Evolutionary conservation across 2,329 filamentous ascomycete genomes (phyloP), one percentile per base, ranked within the genome.

Genomic region (Sclerotiophoma versabilis): DNA sequence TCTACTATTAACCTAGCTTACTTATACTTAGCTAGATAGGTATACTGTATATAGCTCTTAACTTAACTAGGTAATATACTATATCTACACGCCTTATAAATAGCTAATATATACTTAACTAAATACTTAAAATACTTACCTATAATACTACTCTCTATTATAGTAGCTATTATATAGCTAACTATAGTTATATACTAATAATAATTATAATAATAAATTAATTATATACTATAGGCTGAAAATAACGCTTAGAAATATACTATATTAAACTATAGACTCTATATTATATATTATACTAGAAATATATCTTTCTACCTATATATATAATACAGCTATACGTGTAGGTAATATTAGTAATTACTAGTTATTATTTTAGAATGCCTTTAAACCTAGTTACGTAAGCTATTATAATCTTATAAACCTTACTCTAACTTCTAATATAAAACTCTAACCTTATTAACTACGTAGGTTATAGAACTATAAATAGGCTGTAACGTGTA

Each of bases 361-460:
- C 25, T 43, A 30, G 4, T 43, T 30, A 30, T 22, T 23, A 48
- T 38, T 15, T 48, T 39, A 48, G 45, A 48, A 32, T 23, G 23
- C n/a, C 34, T 39, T 27, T 39, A 48, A 32, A 48, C 45, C 45
- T 48, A 32, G 26, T 32, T 32, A 6, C 22, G 2, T 48, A 39
- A 19, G 25, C 8, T 48, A 20, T 39, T 22, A 11, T 11, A 38
- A 32, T 19, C 1, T 46, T 46, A 47, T 22, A 37, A 47, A 29
- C 8, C 22, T 39, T 22, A 48, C 45, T n/a, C 34, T 39, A 38
- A 48, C 34, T 22, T 14, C 39, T 39, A 48, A 48, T 39, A 48
- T 32, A 39, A 48, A 48, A 48, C 45, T 23, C 33, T 48, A 48
- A 48, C 11, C 39, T 5, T 30, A 38, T 39, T 48, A 48, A 48